These are phyloP conservation scores for Clavaria fumosa DNA, from an alignment of 768 basidiomycete species.

Conservation along the genomic window DNA sequence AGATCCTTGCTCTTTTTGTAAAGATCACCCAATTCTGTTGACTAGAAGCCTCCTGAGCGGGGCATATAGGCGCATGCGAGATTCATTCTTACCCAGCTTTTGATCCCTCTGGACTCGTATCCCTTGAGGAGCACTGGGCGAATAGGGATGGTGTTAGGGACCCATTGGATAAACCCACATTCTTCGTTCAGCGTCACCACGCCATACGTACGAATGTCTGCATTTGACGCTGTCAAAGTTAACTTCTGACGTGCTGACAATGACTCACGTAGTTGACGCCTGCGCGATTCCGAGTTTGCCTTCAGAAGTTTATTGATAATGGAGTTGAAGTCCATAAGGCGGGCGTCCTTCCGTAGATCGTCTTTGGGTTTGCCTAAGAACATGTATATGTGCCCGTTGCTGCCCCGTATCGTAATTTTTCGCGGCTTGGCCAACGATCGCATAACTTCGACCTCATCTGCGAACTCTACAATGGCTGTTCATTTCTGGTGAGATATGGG, in stretches of 20 bases:
- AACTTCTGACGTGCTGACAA: background rate
- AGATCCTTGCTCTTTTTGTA: conserved; percentile 38
- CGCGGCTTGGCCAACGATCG: conserved; percentile 79
- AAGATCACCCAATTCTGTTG: conserved; percentile 26
- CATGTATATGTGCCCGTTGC: conserved; percentile 70
- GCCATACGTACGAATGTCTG: conserved; percentile 89
- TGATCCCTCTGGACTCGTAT: conserved; percentile 38
- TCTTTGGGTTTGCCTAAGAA: conserved; percentile 97
- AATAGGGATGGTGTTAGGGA: conserved; percentile 77
- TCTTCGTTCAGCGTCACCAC: conserved; percentile 97
- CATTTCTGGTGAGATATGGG: too few relatives aligned
- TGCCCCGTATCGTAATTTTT: conserved; percentile 74
- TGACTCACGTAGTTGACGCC: conserved; percentile 72
- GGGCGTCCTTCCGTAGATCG: conserved; percentile 91
- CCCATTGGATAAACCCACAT: conserved; percentile 98
- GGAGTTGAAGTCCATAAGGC: conserved; percentile 94
- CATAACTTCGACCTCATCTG: conserved; percentile 84
- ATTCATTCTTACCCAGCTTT: conserved; percentile 22
- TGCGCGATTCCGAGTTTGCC: conserved; percentile 82
- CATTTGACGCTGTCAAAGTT: background rate
- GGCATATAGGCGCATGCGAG: background rate
- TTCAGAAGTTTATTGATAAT: conserved; percentile 96
- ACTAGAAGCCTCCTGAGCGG: conserved; percentile 18
- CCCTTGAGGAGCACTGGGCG: conserved; percentile 55
- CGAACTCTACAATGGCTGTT: conserved; percentile 47